These are phyloP conservation scores for Quercus tomentella DNA, from an alignment of 331 rosid species.

Conservation along the genomic window DNA sequence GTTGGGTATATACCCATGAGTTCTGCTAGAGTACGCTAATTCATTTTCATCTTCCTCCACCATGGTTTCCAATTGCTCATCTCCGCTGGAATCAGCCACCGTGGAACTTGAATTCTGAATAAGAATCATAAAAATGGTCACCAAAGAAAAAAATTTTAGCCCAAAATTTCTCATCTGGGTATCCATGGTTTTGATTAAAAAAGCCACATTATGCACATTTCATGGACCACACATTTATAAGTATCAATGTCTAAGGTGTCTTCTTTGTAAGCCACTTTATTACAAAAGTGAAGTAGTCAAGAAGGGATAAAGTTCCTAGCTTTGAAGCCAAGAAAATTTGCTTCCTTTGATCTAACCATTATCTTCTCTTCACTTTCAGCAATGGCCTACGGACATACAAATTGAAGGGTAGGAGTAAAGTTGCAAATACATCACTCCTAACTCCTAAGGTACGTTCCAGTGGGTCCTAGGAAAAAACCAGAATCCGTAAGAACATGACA, in stretches of 20 bases:
- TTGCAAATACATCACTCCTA: slow-evolving; percentile 41
- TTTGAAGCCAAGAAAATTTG: slow-evolving; percentile 42
- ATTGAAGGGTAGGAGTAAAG: slow-evolving; percentile 79
- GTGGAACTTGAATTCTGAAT: slow-evolving; percentile 15
- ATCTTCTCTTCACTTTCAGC: slow-evolving; percentile 1
- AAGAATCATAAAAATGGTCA: slow-evolving; percentile 30
- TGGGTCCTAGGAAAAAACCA: slow-evolving; percentile 15
- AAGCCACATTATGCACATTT: slow-evolving; percentile 10
- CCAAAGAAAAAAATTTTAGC: slow-evolving; percentile 19
- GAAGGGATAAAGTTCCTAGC: slow-evolving; percentile 33
- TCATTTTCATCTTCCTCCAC: slow-evolving; percentile 34
- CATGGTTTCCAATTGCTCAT: slow-evolving; percentile 21
- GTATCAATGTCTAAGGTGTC: slow-evolving; percentile 7
- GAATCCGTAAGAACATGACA: slow-evolving; percentile 19
- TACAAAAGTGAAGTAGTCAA: slow-evolving; percentile 26
- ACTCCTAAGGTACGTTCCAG: slow-evolving; percentile 37
- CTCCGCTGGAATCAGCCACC: slow-evolving; percentile 22
- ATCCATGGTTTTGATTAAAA: slow-evolving; percentile 47
- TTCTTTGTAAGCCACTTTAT: slow-evolving; percentile 2
- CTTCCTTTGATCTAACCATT: not conserved
- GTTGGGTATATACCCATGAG: slow-evolving; percentile 32
- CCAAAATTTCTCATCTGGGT: slow-evolving; percentile 17
- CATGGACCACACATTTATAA: slow-evolving; percentile 32
- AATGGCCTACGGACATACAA: slow-evolving; percentile 12
- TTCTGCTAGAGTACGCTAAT: slow-evolving; percentile 22